Evolutionary conservation across 1,284 basidiomycete genomes (phyloP).

Genomic region (Cutaneotrichosporon mucoides): DNA sequence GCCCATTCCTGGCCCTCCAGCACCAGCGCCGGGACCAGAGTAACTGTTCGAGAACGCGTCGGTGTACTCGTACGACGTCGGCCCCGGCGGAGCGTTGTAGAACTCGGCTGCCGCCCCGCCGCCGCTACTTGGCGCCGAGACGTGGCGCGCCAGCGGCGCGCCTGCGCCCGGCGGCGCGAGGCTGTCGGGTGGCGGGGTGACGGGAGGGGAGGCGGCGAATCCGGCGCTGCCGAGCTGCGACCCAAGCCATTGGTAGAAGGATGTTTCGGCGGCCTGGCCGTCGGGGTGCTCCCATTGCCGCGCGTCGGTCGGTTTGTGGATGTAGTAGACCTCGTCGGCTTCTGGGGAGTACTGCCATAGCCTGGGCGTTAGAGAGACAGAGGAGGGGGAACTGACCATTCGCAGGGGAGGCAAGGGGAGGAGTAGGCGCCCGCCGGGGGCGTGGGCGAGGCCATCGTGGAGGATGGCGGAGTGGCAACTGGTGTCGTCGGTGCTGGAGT

Average conservation of each 20-base stretch:
- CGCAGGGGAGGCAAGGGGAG: too few species aligned
- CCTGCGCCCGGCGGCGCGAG: not conserved
- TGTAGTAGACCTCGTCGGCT: not conserved
- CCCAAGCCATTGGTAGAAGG: slow-evolving; percentile 1
- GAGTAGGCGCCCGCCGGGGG: too few species aligned
- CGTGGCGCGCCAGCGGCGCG: not conserved
- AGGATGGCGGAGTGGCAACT: too few species aligned
- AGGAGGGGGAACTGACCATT: too few species aligned
- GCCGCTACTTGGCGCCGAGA: not conserved
- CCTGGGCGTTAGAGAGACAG: not conserved
- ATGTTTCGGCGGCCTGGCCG: not conserved
- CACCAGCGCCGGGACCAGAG: not conserved
- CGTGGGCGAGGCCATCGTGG: too few species aligned
- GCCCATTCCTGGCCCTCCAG: not conserved
- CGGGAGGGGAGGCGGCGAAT: not conserved
- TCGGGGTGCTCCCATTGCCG: not conserved
- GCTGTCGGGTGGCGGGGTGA: not conserved
- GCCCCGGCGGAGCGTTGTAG: not conserved
- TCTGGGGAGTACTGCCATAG: slow-evolving; percentile 1
- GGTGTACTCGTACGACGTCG: not conserved
- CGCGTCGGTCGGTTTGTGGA: not conserved
- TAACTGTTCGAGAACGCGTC: not conserved
- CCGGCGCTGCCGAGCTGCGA: not conserved
- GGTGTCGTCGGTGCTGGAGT: too few species aligned
- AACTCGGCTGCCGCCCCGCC: not conserved